Percentiles rank a stretch among this genome's conserved stretches.
phyloP scores from a whole-genome alignment of 2,329 filamentous ascomycete species.

The Fusarium fujikuroi region DNA sequence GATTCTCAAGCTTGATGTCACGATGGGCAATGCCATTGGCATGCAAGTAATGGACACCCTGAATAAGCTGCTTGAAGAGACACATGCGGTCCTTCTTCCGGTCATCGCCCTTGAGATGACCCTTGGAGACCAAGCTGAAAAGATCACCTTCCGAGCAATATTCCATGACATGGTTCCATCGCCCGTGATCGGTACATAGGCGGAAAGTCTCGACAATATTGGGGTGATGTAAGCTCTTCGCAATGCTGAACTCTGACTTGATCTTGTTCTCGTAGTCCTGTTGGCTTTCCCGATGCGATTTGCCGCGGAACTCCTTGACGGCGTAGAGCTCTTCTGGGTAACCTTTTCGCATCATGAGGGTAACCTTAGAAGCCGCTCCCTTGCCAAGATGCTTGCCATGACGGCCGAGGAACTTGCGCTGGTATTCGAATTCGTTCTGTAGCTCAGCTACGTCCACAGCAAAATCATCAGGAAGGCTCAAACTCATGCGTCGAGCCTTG shows the following conservation, averaged over 20 bases:
- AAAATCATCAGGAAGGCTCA: slow-evolving; percentile 79
- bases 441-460: slow-evolving; percentile 76
- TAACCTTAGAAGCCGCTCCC: slow-evolving; percentile 85
- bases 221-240: slow-evolving; percentile 84
- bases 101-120: slow-evolving; percentile 72
- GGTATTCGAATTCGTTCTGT: slow-evolving; percentile 75
- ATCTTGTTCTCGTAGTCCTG: slow-evolving; percentile 88
- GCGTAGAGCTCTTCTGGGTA: slow-evolving; percentile 75
- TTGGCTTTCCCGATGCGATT: slow-evolving; percentile 73
- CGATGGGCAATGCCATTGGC: slow-evolving; percentile 87
- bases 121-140: slow-evolving; percentile 77
- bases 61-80: slow-evolving; percentile 88
- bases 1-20: slow-evolving; percentile 90
- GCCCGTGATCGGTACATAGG: slow-evolving; percentile 77
- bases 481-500: slow-evolving; percentile 81
- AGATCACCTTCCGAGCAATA: slow-evolving; percentile 87
- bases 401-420: slow-evolving; percentile 75
- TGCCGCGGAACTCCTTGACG: slow-evolving; percentile 87
- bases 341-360: slow-evolving; percentile 79
- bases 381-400: slow-evolving; percentile 82
- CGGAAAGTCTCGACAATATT: slow-evolving; percentile 86
- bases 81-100: slow-evolving; percentile 78
- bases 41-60: slow-evolving; percentile 85
- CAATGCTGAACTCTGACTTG: slow-evolving; percentile 90
- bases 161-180: slow-evolving; percentile 95